These are phyloP conservation scores for Lunularia cruciata DNA, from an alignment of 225 moss, liverwort and hornwort genomes.

Conservation along the genomic window DNA sequence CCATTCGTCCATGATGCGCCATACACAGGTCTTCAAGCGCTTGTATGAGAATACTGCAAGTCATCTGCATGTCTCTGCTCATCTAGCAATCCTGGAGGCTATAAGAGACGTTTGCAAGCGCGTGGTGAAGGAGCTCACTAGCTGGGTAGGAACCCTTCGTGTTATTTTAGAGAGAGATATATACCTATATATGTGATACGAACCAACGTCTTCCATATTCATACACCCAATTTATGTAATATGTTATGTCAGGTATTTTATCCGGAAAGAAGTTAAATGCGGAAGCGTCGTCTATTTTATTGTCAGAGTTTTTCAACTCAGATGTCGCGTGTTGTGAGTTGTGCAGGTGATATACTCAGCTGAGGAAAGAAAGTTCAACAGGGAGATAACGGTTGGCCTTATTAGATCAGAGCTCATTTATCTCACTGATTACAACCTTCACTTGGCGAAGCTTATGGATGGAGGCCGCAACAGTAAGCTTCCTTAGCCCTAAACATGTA, in stretches of 20 bases:
- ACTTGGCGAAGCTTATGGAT: conserved; percentile 90
- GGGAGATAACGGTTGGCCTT: conserved; percentile 80
- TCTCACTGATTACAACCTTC: conserved; percentile 75
- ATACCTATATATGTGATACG: no score
- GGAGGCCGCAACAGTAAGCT: conserved; percentile 87
- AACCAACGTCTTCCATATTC: no score
- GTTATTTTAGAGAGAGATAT: no score
- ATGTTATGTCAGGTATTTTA: no score
- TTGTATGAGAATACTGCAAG: conserved; percentile 77
- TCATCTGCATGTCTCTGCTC: conserved; percentile 67
- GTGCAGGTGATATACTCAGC: conserved; percentile 94
- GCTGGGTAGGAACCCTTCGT: conserved; percentile 60
- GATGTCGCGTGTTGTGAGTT: no score
- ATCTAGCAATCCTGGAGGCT: conserved; percentile 77
- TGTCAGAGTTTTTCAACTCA: no score
- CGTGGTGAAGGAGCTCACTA: conserved; percentile 91
- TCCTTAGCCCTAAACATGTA: neutral
- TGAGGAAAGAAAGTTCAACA: conserved; percentile 84
- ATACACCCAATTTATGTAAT: no score
- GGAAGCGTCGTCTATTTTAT: no score
- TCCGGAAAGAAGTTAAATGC: no score
- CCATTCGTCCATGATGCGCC: no score
- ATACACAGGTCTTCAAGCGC: conserved; percentile 87
- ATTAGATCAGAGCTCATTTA: conserved; percentile 87
- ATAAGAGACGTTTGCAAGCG: conserved; percentile 94